These are phyloP conservation scores for Saraca asoca DNA, from an alignment of 331 rosid genomes.

Conservation along the genomic window DNA sequence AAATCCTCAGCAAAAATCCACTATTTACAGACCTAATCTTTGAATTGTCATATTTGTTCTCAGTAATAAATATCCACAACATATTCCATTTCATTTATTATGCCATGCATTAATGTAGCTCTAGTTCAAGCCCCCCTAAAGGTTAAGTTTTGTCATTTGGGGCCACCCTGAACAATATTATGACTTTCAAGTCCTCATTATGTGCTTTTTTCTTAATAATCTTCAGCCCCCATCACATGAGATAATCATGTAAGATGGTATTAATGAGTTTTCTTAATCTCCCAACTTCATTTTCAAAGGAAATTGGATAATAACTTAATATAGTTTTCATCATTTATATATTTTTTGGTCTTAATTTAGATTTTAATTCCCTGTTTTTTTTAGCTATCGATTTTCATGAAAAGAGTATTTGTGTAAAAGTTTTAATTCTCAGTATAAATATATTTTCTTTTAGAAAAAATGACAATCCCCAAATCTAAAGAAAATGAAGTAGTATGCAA, in stretches of 20 bases:
- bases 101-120: background rate
- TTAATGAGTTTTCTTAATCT: constrained; percentile 11
- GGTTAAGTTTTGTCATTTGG: constrained; percentile 29
- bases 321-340: too few relatives aligned
- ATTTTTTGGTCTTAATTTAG: too few relatives aligned
- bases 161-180: background rate
- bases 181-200: background rate
- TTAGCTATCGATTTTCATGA: too few relatives aligned
- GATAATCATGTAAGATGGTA: background rate
- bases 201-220: constrained; percentile 1
- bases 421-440: too few relatives aligned
- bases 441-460: too few relatives aligned
- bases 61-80: too few relatives aligned
- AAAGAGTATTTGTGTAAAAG: too few relatives aligned
- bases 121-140: constrained; percentile 19
- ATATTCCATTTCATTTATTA: constrained; percentile 9
- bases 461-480: too few relatives aligned
- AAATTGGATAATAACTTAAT: background rate
- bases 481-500: too few relatives aligned
- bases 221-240: constrained; percentile 6
- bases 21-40: too few relatives aligned
- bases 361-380: too few relatives aligned
- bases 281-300: background rate
- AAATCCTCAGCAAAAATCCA: constrained; percentile 4
- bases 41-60: background rate